Evolutionary conservation across 2,329 filamentous ascomycete species (phyloP), one percentile per base, ranked within the genome.

Genomic region (Chaetomium strumarium): DNA sequence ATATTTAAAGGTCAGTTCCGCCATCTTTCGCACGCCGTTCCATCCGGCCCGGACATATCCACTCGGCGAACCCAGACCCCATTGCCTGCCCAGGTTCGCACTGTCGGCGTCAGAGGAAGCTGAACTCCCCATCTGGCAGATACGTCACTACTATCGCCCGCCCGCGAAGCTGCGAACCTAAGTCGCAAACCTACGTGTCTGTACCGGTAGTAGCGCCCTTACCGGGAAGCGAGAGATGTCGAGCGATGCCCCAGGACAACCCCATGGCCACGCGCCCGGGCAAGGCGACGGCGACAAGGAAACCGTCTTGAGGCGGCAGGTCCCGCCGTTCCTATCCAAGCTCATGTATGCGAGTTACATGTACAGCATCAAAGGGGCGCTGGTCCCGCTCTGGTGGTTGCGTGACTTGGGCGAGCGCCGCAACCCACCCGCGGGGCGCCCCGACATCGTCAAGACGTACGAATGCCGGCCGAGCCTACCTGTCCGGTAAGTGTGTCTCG

Each of bases 361-460:
- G 40, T 64, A 64, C 56, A 49, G 57, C 4, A 14, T 66, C 19
- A 60, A 66, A 58, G 37, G 47, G 11, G 29, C 66, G 20, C 29
- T 60, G 16, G 42, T 29, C 0, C 46, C 62, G 1, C n/a, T 59
- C 3, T 8, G 55, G 6, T 66, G 61, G 63, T 49, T 59, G 34
- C 58, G 57, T 4, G 55, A 60, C 12, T 65, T 63, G 65, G 60
- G 58, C 34, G 61, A 64, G 33, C 24, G 7, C 7, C 62, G 63
- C 47, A 62, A 64, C 40, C 64, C 65, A 0, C 57, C 62, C 2
- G 56, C 60, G 0, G 58, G 57, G 11, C 56, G 60, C 5, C 68
- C 69, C 0, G 61, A 63, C 34, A 63, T 67, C 36, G 60, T 68
- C 39, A 71, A 71, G 58, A 60, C 60, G 2, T 71, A 70, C 53